Evolutionary conservation across 371 early-diverging fungal species (phyloP).

Genomic region (Phascolomyces articulosus): DNA sequence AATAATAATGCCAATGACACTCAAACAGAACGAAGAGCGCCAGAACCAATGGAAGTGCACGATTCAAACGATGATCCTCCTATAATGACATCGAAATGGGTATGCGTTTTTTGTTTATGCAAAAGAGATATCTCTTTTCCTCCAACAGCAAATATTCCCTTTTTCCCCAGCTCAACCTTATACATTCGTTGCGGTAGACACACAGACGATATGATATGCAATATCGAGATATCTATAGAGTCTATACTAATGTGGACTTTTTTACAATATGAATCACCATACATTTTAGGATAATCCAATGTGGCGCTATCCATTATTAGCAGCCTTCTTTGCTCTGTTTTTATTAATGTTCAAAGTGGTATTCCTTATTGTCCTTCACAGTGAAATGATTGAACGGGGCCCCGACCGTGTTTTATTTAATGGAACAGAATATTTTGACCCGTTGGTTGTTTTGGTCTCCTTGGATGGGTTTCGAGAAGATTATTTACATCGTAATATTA

Average conservation of each 20-base stretch:
- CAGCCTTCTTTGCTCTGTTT: slow-evolving; percentile 6
- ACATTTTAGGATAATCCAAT: slow-evolving; percentile 10
- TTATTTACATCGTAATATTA: slow-evolving; percentile 74
- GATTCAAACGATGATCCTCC: neutral
- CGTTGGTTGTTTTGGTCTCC: slow-evolving; percentile 81
- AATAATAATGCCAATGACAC: too few relatives aligned
- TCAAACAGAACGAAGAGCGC: neutral
- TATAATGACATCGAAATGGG: neutral
- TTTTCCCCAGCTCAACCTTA: too few relatives aligned
- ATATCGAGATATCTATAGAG: too few relatives aligned
- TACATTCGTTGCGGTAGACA: too few relatives aligned
- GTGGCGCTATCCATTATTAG: slow-evolving; percentile 13
- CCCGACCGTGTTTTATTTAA: slow-evolving; percentile 43
- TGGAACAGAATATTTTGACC: slow-evolving; percentile 69
- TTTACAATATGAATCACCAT: too few relatives aligned
- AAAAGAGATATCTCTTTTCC: too few relatives aligned
- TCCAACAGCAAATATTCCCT: too few relatives aligned
- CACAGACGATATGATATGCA: too few relatives aligned
- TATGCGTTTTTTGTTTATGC: neutral
- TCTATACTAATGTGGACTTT: too few relatives aligned
- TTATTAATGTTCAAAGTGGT: slow-evolving; percentile 29
- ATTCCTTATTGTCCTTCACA: slow-evolving; percentile 12
- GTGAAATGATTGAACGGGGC: slow-evolving; percentile 16
- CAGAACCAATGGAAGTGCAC: neutral
- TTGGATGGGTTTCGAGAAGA: slow-evolving; percentile 88